Conservation (phyloP, 192 early-diverging fungal species). For the Backusella parvicylindrica region DNA sequence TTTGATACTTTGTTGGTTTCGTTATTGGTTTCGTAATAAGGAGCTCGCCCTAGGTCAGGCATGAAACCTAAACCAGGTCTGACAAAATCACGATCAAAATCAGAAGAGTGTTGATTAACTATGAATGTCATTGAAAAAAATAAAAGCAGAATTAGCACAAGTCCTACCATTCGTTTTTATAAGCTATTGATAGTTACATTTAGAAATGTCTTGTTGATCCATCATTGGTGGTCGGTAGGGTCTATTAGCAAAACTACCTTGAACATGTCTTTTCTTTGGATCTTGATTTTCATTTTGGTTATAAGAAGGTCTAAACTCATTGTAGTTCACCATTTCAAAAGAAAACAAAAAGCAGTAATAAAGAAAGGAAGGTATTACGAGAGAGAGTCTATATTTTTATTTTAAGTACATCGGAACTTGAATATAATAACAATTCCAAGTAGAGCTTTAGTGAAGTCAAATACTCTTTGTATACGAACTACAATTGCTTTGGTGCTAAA, state of each 20-base stretch:
- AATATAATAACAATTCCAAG: too few relatives aligned
- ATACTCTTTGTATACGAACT: too few relatives aligned
- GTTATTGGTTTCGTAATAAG: background rate
- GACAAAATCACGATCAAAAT: background rate
- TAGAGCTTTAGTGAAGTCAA: too few relatives aligned
- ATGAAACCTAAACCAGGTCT: background rate
- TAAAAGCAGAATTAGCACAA: background rate
- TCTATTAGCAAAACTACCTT: background rate
- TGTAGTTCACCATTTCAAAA: background rate
- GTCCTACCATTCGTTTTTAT: too few relatives aligned
- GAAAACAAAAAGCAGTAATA: background rate
- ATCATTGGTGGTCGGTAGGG: background rate
- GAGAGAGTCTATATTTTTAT: too few relatives aligned
- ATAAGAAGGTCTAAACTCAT: background rate
- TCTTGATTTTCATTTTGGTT: background rate
- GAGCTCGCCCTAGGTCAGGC: background rate
- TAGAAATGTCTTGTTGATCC: background rate
- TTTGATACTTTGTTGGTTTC: background rate
- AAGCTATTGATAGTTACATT: background rate
- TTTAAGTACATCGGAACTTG: too few relatives aligned
- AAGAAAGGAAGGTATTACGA: background rate
- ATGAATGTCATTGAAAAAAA: background rate
- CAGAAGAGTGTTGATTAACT: background rate
- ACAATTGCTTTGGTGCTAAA: too few relatives aligned
- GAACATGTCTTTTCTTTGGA: background rate